Evolutionary conservation across 345 rosid genomes (phyloP).

Genomic region (Barbarea vulgaris): DNA sequence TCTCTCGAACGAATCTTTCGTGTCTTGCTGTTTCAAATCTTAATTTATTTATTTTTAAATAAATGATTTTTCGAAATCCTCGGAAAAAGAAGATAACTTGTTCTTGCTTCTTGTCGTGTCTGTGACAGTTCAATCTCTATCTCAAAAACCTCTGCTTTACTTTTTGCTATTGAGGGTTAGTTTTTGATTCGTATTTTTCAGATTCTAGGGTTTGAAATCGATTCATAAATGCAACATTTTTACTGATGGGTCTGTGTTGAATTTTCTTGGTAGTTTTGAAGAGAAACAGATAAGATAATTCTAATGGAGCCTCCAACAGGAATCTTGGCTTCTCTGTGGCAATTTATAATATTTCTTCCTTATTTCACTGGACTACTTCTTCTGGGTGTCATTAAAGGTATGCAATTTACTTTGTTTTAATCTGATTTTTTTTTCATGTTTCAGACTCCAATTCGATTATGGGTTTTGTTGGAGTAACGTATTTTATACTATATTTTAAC

Average conservation of each 20-base stretch:
- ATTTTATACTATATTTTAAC: neutral
- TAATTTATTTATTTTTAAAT: neutral
- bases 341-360: slow-evolving; percentile 76
- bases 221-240: slow-evolving; percentile 22
- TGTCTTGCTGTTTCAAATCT: slow-evolving; percentile 24
- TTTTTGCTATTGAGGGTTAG: neutral
- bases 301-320: slow-evolving; percentile 87
- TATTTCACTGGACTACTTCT: slow-evolving; percentile 75
- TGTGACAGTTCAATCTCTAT: slow-evolving; percentile 13
- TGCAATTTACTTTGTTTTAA: neutral
- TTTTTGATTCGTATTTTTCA: neutral
- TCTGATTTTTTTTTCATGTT: slow-evolving; percentile 2
- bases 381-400: slow-evolving; percentile 80
- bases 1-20: slow-evolving; percentile 14
- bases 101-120: slow-evolving; percentile 27
- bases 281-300: neutral
- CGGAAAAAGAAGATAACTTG: slow-evolving; percentile 25
- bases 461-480: neutral
- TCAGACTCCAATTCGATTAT: slow-evolving; percentile 7
- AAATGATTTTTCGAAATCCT: slow-evolving; percentile 16
- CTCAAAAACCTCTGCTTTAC: slow-evolving; percentile 29
- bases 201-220: slow-evolving; percentile 21
- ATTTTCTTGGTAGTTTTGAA: slow-evolving; percentile 32
- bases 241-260: slow-evolving; percentile 42
- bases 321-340: slow-evolving; percentile 63